Percentiles rank a stretch among this genome's conserved stretches.
Evolutionary conservation across 108 stramenopile species (phyloP).

Genomic region (Nitzschia sp.): DNA sequence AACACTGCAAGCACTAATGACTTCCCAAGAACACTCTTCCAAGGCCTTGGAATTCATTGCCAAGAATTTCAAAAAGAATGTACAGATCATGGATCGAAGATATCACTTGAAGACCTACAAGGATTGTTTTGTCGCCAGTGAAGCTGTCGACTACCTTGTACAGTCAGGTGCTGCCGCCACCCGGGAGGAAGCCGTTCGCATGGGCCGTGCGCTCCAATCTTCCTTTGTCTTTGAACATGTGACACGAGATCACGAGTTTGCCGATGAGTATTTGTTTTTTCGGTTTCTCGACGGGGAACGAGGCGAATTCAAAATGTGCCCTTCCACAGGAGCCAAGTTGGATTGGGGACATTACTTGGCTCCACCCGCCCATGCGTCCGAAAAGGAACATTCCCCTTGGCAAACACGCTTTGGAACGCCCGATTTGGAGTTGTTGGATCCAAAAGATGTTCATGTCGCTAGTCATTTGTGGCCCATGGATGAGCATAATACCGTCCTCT

Average conservation of each 20-base stretch:
- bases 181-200: slow-evolving; percentile 54
- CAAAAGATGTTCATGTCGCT: slow-evolving; percentile 53
- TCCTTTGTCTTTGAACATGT: slow-evolving; percentile 45
- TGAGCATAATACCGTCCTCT: slow-evolving; percentile 57
- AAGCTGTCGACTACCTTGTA: slow-evolving; percentile 66
- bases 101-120: slow-evolving; percentile 52
- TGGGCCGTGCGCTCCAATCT: slow-evolving; percentile 35
- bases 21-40: background rate
- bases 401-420: slow-evolving; percentile 43
- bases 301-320: slow-evolving; percentile 41
- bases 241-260: slow-evolving; percentile 53
- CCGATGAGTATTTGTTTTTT: slow-evolving; percentile 58
- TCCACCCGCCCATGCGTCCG: slow-evolving; percentile 8
- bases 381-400: background rate
- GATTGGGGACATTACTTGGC: slow-evolving; percentile 56
- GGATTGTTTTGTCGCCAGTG: slow-evolving; percentile 56
- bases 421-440: slow-evolving; percentile 41
- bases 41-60: slow-evolving; percentile 35
- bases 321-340: slow-evolving; percentile 38
- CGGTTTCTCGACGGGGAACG: slow-evolving; percentile 54
- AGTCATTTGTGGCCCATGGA: slow-evolving; percentile 70
- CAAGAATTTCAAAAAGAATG: slow-evolving; percentile 25
- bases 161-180: slow-evolving; percentile 33
- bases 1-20: too few relatives aligned
- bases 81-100: slow-evolving; percentile 40